A percentile compares a stretch with the other conserved stretches of the same genome.
phyloP scores from a whole-genome alignment of 1,284 basidiomycete genomes.

The Ganoderma lucidum region DNA sequence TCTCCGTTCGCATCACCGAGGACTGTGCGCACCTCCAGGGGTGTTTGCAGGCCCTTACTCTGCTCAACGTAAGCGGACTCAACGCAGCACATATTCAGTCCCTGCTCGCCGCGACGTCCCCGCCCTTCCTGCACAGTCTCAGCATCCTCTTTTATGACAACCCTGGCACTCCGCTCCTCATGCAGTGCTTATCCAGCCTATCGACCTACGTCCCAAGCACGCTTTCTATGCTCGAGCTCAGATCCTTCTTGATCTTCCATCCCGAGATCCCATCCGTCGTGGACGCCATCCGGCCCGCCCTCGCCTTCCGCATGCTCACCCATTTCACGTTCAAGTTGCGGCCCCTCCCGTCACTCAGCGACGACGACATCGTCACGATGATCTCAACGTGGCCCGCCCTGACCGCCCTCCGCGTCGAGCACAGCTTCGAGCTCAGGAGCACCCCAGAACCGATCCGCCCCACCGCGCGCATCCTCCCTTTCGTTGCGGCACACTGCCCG shows the following conservation, averaged over 20 bases:
- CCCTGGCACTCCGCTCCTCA: background rate
- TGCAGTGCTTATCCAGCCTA: background rate
- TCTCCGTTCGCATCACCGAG: background rate
- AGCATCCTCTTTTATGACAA: background rate
- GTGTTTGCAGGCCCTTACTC: background rate
- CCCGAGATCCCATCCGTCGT: background rate
- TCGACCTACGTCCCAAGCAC: background rate
- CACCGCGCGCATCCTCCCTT: background rate
- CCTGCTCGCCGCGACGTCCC: background rate
- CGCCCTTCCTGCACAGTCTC: background rate
- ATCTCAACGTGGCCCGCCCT: background rate
- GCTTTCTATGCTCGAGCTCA: background rate
- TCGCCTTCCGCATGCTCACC: background rate
- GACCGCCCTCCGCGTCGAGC: background rate
- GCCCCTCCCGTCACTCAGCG: background rate
- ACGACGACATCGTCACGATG: background rate
- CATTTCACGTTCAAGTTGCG: background rate
- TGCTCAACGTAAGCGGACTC: background rate
- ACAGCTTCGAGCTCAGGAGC: background rate
- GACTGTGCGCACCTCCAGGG: background rate
- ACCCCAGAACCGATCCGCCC: background rate
- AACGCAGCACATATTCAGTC: background rate
- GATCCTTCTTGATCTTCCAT: background rate
- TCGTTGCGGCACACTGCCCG: background rate
- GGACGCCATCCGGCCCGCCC: constrained; percentile 3